Evolutionary conservation across 2,329 filamentous ascomycete genomes (phyloP), one percentile per base, ranked within the genome.

Genomic region (Xylaria sp.): DNA sequence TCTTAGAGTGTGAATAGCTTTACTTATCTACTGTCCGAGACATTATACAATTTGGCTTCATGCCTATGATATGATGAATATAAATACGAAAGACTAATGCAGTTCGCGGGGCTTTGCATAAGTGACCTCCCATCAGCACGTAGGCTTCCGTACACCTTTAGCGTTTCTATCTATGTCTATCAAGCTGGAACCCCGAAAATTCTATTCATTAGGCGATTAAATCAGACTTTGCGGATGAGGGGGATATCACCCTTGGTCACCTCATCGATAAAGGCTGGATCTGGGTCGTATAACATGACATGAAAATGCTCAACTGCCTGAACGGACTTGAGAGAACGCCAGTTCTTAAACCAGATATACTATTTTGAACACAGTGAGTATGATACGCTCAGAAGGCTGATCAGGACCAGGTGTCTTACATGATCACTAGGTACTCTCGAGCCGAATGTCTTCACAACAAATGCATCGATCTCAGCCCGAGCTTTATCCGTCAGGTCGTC

Each of bases 241-340:
- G 93, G 90, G 54, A 91, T 83, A 81, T 97, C 94, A 13, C 90
- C 91, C 46, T 88, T 83, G 6, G 94, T 97, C 70, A 97, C 86
- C 64, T 89, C 82, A 61, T 83, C 82, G 55, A 97, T 81, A 73
- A 97, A 93, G 3, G 83, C 85, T 48, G 85, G 83, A 74, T 95
- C 90, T 0, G 94, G 91, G 74, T 93, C 86, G 79, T 91, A 92
- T 63, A 98, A 83, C 94, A 98, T 94, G 77, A 98, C 91, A 80
- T 98, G 95, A 77, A 98, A 96, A 79, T 98, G 95, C 83, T 98
- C 94, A 12, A 98, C 89, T 0, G 92, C 89, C 75, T 94, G 89
- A 33, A 98, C 89, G 28, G 92, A 96, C 83, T 97, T 97, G 73
- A 98, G 82, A 18, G 87, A 88, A 63, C 85, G 87, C 94, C 94